phyloP scores from a whole-genome alignment of 345 rosid species.

The Isatis tinctoria region DNA sequence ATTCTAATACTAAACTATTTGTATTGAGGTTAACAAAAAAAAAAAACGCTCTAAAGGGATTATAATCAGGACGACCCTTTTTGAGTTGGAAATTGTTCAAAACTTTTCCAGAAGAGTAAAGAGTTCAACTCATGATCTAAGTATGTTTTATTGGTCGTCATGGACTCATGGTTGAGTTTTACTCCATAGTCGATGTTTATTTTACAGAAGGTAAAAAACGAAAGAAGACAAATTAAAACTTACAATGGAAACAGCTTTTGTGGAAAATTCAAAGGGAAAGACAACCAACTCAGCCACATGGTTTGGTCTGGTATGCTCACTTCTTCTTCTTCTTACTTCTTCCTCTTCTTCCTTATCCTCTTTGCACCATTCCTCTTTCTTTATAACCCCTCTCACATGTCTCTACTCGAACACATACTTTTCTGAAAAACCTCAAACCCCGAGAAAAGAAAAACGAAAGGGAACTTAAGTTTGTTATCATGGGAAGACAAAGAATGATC shows the following conservation, averaged over 20 bases:
- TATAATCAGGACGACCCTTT: background rate
- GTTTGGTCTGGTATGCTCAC: constrained; percentile 33
- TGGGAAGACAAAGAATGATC: constrained; percentile 35
- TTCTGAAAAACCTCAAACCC: background rate
- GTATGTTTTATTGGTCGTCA: background rate
- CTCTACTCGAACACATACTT: constrained; percentile 5
- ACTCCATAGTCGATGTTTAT: background rate
- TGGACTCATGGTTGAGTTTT: background rate
- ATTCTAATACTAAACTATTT: background rate
- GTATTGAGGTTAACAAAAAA: background rate
- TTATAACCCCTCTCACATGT: constrained; percentile 3
- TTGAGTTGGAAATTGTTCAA: background rate
- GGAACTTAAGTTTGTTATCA: background rate
- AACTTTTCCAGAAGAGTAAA: background rate
- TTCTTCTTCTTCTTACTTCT: background rate
- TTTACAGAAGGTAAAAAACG: background rate
- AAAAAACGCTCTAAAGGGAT: background rate
- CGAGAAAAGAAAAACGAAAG: background rate
- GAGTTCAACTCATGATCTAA: background rate
- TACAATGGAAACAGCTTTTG: constrained; percentile 13
- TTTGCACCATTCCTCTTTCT: constrained; percentile 20
- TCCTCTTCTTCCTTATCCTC: constrained; percentile 32
- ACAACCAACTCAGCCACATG: constrained; percentile 39
- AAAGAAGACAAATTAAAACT: background rate
- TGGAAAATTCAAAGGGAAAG: constrained; percentile 19